phyloP scores from a whole-genome alignment of 2,329 filamentous ascomycete species.

The Blastomyces gilchristii region DNA sequence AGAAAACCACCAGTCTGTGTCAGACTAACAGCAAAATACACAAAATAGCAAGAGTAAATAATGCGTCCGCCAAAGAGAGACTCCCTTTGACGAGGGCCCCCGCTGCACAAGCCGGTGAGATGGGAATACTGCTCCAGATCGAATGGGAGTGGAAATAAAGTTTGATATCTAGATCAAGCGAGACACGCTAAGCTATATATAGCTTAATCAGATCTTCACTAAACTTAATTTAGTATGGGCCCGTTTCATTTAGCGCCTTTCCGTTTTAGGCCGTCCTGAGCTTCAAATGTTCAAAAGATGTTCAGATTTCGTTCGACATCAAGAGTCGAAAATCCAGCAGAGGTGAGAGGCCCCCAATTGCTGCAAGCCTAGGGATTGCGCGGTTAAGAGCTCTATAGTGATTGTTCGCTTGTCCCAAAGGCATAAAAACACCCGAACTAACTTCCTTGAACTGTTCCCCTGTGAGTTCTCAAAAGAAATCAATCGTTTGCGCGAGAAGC shows the following conservation, averaged over 20 bases:
- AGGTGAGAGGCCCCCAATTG: neutral
- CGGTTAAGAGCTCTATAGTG: neutral
- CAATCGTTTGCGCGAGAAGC: neutral
- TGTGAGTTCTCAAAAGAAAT: neutral
- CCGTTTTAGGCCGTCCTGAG: neutral
- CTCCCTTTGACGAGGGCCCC: too few species aligned
- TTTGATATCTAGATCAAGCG: neutral
- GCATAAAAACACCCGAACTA: neutral
- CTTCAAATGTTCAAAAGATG: neutral
- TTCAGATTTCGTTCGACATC: neutral
- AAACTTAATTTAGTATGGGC: neutral
- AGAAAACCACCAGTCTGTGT: neutral
- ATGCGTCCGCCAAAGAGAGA: neutral
- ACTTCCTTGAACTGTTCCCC: neutral
- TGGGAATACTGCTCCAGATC: neutral
- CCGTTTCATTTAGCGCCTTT: conserved; percentile 1
- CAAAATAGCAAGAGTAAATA: neutral
- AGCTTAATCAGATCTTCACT: neutral
- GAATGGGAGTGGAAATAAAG: neutral
- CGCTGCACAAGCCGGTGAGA: neutral
- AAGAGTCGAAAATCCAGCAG: neutral
- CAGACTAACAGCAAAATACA: neutral
- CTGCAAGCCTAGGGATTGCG: neutral
- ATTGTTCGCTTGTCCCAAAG: neutral
- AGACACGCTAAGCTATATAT: neutral